Evolutionary conservation across 805 yeast species (phyloP), one percentile per base, ranked within the genome.

Genomic region (Yamadazyma ubonensis): DNA sequence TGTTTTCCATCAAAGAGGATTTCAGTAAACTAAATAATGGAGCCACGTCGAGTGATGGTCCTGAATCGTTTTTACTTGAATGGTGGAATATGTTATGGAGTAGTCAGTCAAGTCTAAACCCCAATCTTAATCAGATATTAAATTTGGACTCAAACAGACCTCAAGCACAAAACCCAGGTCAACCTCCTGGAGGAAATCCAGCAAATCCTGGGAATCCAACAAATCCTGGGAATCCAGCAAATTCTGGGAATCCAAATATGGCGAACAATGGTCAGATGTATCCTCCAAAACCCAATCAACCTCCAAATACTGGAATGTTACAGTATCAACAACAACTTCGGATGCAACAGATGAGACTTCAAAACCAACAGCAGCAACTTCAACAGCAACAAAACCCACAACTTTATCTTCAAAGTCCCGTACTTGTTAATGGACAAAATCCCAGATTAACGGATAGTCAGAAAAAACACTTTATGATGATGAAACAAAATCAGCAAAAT

Each of bases 41-140:
- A 67, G 70, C 37, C 14, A 29, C 19, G 5, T 26, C 28, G 61
- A 58, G 66, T 22, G 59, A 70, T 1, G 33, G 33, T 16, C 63
- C 67, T 3, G 76, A 73, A 15, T 66, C 78, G 0, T 75, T 75
- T 44, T 53, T 78, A 10, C 53, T 72, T 34, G 81, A 78, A 46
- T 78, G 83, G 83, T 78, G 81, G 79, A 66, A 70, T 36, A 57
- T 71, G 7, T 49, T 78, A 10, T 71, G 78, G 74, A 61, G 73
- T 11, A 42, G 73, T n/a, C 77, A 75, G 46, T 61, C 71, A 7
- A 70, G 65, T 37, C 67, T 76, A 25, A 58, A 60, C 44, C 63
- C 64, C 11, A 52, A 52, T 26, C 40, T 62, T 41, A 58, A 58
- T 34, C 65, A 58, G 34, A 23, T 52, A 15, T 29, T 39, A 6